phyloP scores from a whole-genome alignment of 371 early-diverging fungal genomes.

The Saksenaea oblongispora region DNA sequence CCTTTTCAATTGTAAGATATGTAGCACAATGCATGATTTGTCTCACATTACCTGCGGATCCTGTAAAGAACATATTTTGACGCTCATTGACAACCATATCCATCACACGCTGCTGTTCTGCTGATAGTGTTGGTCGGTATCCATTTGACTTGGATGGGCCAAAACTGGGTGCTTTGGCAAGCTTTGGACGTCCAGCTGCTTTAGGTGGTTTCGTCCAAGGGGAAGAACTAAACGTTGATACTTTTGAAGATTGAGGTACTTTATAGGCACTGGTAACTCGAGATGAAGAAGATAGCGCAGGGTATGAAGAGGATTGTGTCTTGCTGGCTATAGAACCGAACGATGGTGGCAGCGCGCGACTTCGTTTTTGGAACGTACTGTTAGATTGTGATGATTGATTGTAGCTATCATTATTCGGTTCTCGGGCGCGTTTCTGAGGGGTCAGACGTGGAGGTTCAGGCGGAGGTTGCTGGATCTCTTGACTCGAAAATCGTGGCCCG shows the following conservation, averaged over 20 bases:
- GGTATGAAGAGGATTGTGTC: neutral
- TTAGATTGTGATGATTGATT: neutral
- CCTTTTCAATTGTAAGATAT: conserved; percentile 30
- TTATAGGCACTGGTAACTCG: neutral
- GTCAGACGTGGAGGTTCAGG: neutral
- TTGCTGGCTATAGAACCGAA: neutral
- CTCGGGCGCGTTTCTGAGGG: neutral
- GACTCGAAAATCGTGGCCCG: neutral
- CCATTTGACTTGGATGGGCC: neutral
- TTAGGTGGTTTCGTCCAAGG: neutral
- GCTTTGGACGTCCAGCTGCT: neutral
- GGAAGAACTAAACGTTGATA: neutral
- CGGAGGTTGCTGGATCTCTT: neutral
- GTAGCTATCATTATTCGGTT: neutral
- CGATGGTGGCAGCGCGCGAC: neutral
- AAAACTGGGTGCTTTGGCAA: neutral
- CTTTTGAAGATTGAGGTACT: too few species aligned
- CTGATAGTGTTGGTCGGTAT: conserved; percentile 39
- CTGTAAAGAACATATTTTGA: conserved; percentile 77
- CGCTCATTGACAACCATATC: conserved; percentile 56
- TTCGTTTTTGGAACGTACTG: neutral
- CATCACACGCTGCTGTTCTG: conserved; percentile 62
- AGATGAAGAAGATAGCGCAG: neutral
- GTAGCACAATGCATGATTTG: neutral
- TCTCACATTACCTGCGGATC: conserved; percentile 64